These are phyloP conservation scores for Vigna angularis DNA, from an alignment of 306 rosid species.

Conservation along the genomic window DNA sequence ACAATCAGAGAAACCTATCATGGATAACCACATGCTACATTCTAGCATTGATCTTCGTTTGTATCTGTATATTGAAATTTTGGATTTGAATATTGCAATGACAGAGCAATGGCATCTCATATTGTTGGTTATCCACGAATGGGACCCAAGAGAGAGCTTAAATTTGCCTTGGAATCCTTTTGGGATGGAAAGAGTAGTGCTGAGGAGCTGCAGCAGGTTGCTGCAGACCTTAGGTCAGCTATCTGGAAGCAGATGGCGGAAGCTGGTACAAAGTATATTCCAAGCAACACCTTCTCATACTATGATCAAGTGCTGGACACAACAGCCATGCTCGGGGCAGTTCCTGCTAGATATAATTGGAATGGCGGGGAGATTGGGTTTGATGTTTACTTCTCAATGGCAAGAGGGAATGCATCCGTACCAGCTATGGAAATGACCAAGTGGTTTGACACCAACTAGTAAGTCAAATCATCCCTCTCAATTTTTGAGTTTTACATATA, in stretches of 20 bases:
- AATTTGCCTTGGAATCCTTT: too few relatives aligned
- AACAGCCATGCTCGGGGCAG: conserved; percentile 89
- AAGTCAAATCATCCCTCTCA: conserved; percentile 41
- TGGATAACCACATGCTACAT: neutral
- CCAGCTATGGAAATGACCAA: conserved; percentile 96
- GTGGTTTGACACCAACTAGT: conserved; percentile 89
- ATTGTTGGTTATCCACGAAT: too few relatives aligned
- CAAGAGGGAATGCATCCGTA: conserved; percentile 76
- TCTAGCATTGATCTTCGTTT: conserved; percentile 3
- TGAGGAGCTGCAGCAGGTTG: too few relatives aligned
- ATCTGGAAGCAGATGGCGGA: too few relatives aligned
- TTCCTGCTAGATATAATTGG: conserved; percentile 84
- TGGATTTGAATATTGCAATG: too few relatives aligned
- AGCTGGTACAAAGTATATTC: conserved; percentile 74
- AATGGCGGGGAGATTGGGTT: conserved; percentile 74
- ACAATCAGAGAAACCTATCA: neutral
- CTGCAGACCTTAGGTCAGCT: too few relatives aligned
- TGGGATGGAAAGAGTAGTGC: too few relatives aligned
- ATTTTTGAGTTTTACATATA: too few relatives aligned
- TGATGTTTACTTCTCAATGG: conserved; percentile 85
- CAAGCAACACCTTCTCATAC: conserved; percentile 86
- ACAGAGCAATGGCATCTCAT: too few relatives aligned
- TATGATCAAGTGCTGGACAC: conserved; percentile 88
- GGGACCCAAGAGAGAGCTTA: too few relatives aligned
- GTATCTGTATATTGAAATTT: neutral